A percentile compares a stretch with the other conserved stretches of the same genome.
Conservation (phyloP, 1,284 basidiomycete species). For the Heliocybe sulcata region DNA sequence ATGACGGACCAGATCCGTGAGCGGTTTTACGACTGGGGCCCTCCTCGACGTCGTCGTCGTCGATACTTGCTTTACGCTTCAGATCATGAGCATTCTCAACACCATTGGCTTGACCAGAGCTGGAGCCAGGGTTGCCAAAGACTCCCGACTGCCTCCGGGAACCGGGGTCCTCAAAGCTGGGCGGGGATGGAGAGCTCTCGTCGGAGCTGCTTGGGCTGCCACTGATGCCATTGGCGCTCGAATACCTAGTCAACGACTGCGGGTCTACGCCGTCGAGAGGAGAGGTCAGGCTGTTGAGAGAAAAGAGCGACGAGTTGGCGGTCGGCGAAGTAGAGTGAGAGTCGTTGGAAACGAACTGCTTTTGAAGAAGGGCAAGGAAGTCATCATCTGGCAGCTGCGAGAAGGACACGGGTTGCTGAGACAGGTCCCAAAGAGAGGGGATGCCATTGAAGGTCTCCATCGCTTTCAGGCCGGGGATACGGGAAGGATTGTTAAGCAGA, state of each 20-base stretch:
- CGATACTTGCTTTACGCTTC: slow-evolving; percentile 69
- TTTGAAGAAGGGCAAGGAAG: slow-evolving; percentile 69
- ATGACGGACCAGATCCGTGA: slow-evolving; percentile 44
- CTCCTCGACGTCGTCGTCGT: slow-evolving; percentile 35
- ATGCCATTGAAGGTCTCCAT: slow-evolving; percentile 27
- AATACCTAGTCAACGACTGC: slow-evolving; percentile 30
- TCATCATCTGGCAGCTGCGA: slow-evolving; percentile 68
- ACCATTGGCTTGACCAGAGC: no score
- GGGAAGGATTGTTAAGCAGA: neutral
- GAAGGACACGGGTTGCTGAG: slow-evolving; percentile 47
- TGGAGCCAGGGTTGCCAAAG: slow-evolving; percentile 12
- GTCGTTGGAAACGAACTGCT: slow-evolving; percentile 47
- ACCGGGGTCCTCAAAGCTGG: slow-evolving; percentile 27
- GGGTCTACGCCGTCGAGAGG: slow-evolving; percentile 44
- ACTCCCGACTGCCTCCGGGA: slow-evolving; percentile 25
- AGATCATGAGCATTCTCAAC: slow-evolving; percentile 16
- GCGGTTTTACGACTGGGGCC: slow-evolving; percentile 59
- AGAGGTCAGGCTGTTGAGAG: slow-evolving; percentile 16
- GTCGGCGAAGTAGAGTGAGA: slow-evolving; percentile 12
- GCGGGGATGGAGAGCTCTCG: slow-evolving; percentile 71
- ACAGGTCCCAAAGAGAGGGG: slow-evolving; percentile 60
- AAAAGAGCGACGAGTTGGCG: slow-evolving; percentile 14
- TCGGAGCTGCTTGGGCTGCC: slow-evolving; percentile 46
- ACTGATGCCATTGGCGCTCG: neutral
- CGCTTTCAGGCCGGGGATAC: slow-evolving; percentile 7